A percentile compares a stretch with the other conserved stretches of the same genome.
phyloP scores from a whole-genome alignment of 1,284 basidiomycete species.

The Coriolopsis trogii region DNA sequence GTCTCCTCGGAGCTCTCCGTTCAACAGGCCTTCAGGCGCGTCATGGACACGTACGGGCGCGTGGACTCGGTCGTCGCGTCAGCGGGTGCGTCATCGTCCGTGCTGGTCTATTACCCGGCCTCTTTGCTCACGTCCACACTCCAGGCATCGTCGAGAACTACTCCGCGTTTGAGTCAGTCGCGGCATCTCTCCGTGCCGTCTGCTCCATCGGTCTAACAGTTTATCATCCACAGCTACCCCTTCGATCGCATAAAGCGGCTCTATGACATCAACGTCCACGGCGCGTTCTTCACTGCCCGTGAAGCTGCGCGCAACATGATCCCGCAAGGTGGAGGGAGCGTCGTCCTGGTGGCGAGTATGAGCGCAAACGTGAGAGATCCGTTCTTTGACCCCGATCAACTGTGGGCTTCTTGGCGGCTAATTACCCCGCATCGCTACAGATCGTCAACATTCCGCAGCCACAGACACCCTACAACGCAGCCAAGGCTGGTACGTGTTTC shows the following conservation, averaged over 20 bases:
- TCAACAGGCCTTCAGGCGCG: slow-evolving; percentile 67
- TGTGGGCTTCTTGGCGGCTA: not conserved
- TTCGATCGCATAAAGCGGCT: slow-evolving; percentile 81
- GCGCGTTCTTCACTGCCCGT: slow-evolving; percentile 90
- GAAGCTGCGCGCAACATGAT: slow-evolving; percentile 88
- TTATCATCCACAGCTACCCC: slow-evolving; percentile 63
- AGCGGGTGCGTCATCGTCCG: slow-evolving; percentile 60
- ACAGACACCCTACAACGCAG: slow-evolving; percentile 97
- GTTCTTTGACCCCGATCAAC: slow-evolving; percentile 2
- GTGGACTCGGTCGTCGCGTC: slow-evolving; percentile 88
- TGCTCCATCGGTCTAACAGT: slow-evolving; percentile 8
- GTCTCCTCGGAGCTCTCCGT: slow-evolving; percentile 85
- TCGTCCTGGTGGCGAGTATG: slow-evolving; percentile 92
- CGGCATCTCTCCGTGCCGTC: not conserved
- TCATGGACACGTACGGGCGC: slow-evolving; percentile 78
- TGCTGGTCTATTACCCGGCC: not conserved
- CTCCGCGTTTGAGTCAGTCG: slow-evolving; percentile 78
- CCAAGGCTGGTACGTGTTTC: slow-evolving; percentile 69
- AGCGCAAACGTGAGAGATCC: slow-evolving; percentile 73
- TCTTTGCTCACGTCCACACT: slow-evolving; percentile 3
- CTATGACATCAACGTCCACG: slow-evolving; percentile 94
- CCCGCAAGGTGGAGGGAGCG: slow-evolving; percentile 75
- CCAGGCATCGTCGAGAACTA: slow-evolving; percentile 93
- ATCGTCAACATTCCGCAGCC: slow-evolving; percentile 88
- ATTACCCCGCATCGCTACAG: slow-evolving; percentile 43